A percentile compares a stretch with the other conserved stretches of the same genome.
These are phyloP conservation scores for Stylonectria norvegica DNA, from an alignment of 2,329 filamentous ascomycete genomes.

Conservation along the genomic window DNA sequence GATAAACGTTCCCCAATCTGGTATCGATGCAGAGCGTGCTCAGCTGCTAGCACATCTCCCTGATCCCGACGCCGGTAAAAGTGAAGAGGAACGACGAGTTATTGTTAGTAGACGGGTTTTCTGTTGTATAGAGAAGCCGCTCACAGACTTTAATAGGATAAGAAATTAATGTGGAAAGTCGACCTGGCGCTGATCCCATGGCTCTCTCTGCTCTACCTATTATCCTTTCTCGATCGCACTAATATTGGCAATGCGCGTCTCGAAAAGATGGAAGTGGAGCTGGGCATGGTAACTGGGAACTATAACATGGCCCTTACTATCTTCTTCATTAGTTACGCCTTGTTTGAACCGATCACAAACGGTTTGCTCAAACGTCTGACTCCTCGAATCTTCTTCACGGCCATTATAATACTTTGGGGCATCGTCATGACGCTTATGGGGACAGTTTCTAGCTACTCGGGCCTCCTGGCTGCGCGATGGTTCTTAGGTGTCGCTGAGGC, in stretches of 20 bases:
- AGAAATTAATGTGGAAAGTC: slow-evolving; percentile 54
- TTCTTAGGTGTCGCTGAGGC: slow-evolving; percentile 64
- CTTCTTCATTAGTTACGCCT: slow-evolving; percentile 68
- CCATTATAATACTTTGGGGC: slow-evolving; percentile 60
- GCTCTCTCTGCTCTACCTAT: slow-evolving; percentile 54
- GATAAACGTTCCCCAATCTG: slow-evolving; percentile 3
- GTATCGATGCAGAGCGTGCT: slow-evolving; percentile 27
- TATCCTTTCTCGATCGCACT: slow-evolving; percentile 43
- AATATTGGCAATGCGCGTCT: slow-evolving; percentile 50
- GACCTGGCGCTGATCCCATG: slow-evolving; percentile 57
- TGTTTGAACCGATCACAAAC: slow-evolving; percentile 64
- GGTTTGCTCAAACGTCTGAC: slow-evolving; percentile 61
- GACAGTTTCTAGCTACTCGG: slow-evolving; percentile 41
- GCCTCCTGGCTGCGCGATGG: slow-evolving; percentile 49
- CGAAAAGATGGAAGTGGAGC: slow-evolving; percentile 16
- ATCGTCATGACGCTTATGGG: slow-evolving; percentile 48
- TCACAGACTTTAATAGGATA: slow-evolving; percentile 31
- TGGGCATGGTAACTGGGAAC: slow-evolving; percentile 35
- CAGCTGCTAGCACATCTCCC: slow-evolving; percentile 28
- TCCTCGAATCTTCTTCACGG: slow-evolving; percentile 60
- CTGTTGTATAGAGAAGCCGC: slow-evolving; percentile 28
- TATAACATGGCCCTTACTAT: slow-evolving; percentile 59
- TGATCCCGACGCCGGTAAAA: slow-evolving; percentile 54
- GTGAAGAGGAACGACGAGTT: slow-evolving; percentile 55
- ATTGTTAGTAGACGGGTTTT: slow-evolving; percentile 49